Evolutionary conservation across 2,329 filamentous ascomycete species (phyloP).

Genomic region (Purpureocillium lavendulum): DNA sequence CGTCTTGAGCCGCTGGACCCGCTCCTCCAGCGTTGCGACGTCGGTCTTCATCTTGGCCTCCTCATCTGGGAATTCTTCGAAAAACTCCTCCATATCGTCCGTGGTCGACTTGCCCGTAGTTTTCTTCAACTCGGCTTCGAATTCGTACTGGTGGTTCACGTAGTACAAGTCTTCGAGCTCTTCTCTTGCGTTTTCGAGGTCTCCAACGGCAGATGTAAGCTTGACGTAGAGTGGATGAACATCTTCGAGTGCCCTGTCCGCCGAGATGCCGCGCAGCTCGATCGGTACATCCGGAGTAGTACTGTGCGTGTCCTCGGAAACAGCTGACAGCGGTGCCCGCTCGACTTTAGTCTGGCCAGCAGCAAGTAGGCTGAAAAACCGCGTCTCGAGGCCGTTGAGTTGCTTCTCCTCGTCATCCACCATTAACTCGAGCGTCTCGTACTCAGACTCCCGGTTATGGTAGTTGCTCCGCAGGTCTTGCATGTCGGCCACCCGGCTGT

Average conservation of each 20-base stretch:
- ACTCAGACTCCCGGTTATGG: slow-evolving; percentile 24
- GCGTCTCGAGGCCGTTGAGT: slow-evolving; percentile 25
- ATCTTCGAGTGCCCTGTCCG: slow-evolving; percentile 25
- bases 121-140: slow-evolving; percentile 25
- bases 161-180: slow-evolving; percentile 34
- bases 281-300: slow-evolving; percentile 17
- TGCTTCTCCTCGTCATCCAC: slow-evolving; percentile 27
- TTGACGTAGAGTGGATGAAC: slow-evolving; percentile 38
- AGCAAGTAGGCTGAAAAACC: slow-evolving; percentile 28
- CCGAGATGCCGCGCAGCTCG: slow-evolving; percentile 26
- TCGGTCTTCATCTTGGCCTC: slow-evolving; percentile 22
- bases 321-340: background rate
- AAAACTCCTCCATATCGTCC: slow-evolving; percentile 33
- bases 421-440: slow-evolving; percentile 25
- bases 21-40: slow-evolving; percentile 22
- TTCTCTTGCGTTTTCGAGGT: slow-evolving; percentile 39
- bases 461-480: slow-evolving; percentile 29
- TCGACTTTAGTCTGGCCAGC: slow-evolving; percentile 14
- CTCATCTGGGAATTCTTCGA: slow-evolving; percentile 31
- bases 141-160: slow-evolving; percentile 27
- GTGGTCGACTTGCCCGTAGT: slow-evolving; percentile 17
- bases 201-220: slow-evolving; percentile 32
- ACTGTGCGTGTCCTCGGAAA: slow-evolving; percentile 1
- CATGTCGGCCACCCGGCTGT: slow-evolving; percentile 23
- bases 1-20: slow-evolving; percentile 24